A percentile compares a stretch with the other conserved stretches of the same genome.
Conservation (phyloP, 78 protist species). For the Mantamonas sphyraenae region DNA sequence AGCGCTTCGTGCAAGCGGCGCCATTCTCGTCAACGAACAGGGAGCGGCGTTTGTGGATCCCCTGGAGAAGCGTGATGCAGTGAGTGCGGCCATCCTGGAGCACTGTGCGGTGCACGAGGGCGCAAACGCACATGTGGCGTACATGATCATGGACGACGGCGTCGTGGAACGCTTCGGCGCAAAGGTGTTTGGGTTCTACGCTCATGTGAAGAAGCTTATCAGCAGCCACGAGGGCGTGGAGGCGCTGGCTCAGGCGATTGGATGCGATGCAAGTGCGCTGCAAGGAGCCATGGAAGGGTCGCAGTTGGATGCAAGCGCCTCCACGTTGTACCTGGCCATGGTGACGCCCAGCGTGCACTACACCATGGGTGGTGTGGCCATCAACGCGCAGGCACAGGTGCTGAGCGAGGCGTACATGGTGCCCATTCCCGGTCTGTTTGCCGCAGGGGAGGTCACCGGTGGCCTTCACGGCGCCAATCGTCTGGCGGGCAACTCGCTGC, state of each 20-base stretch:
- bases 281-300: constrained; percentile 9
- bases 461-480: constrained; percentile 87
- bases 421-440: constrained; percentile 58
- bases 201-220: constrained; percentile 17
- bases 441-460: constrained; percentile 80
- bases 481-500: constrained; percentile 74
- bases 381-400: constrained; percentile 22
- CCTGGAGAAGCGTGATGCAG: constrained; percentile 58
- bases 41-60: constrained; percentile 64
- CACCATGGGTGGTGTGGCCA: constrained; percentile 66
- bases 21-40: constrained; percentile 39
- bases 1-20: constrained; percentile 80
- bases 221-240: not conserved
- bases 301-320: constrained; percentile 20
- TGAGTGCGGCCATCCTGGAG: constrained; percentile 41
- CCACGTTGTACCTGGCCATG: constrained; percentile 22
- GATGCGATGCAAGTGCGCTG: not conserved
- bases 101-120: not conserved
- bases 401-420: not conserved
- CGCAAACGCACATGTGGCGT: constrained; percentile 1
- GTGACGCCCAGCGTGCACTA: constrained; percentile 79
- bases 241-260: constrained; percentile 29
- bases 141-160: constrained; percentile 14
- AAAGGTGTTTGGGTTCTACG: constrained; percentile 27
- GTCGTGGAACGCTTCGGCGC: constrained; percentile 12